Evolutionary conservation across 441 rosid genomes (phyloP).

Genomic region (Pelargonium myrrhifolium): DNA sequence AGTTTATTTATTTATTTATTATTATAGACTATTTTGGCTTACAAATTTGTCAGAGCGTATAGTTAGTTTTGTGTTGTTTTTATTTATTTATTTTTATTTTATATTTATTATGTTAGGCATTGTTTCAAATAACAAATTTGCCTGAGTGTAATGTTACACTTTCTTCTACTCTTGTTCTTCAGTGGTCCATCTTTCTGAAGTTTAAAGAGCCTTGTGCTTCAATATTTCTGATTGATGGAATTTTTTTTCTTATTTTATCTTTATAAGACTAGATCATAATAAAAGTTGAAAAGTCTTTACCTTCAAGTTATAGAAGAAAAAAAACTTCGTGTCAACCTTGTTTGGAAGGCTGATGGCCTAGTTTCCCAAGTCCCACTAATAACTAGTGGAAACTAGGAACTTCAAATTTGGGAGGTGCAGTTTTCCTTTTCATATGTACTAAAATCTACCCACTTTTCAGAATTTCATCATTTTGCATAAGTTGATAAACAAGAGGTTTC

Average conservation of each 20-base stretch:
- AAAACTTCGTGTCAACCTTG: background rate
- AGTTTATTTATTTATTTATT: too few relatives aligned
- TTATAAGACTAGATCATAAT: background rate
- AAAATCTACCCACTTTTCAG: background rate
- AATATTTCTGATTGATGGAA: background rate
- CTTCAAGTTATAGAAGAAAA: background rate
- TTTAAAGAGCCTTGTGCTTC: background rate
- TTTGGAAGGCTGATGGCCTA: background rate
- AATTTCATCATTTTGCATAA: background rate
- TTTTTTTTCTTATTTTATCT: background rate
- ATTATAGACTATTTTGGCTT: background rate
- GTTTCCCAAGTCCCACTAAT: background rate
- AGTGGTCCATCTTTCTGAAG: background rate
- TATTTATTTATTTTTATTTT: too few relatives aligned
- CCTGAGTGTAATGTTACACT: background rate
- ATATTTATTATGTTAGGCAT: too few relatives aligned
- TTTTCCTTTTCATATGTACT: background rate
- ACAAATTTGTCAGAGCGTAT: background rate
- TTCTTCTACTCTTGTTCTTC: background rate
- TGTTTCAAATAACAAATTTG: too few relatives aligned
- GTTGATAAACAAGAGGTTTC: background rate
- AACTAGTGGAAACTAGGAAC: background rate
- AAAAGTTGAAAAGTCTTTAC: background rate
- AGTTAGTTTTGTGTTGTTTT: too few relatives aligned
- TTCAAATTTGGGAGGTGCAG: background rate